These are phyloP conservation scores for Ilex aquifolium DNA, from an alignment of 257 asterid species.

Conservation along the genomic window DNA sequence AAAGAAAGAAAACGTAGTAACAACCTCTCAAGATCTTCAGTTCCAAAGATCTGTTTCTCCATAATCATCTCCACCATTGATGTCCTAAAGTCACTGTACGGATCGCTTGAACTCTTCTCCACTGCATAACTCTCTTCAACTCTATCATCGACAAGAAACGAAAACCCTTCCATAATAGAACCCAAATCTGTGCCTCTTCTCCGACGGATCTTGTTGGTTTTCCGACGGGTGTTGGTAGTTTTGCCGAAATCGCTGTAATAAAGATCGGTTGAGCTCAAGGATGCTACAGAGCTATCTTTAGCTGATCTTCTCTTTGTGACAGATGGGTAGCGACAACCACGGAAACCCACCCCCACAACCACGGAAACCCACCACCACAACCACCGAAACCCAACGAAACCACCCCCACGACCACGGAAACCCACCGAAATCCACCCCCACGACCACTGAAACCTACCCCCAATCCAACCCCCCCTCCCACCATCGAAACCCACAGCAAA, in stretches of 20 bases:
- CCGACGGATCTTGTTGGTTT: conserved; percentile 3
- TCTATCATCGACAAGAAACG: conserved; percentile 4
- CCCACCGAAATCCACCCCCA: no score
- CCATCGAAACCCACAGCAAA: no score
- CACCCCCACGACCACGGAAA: no score
- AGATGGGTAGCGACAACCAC: no score
- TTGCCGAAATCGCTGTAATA: conserved; percentile 18
- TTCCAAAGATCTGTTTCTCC: conserved; percentile 23
- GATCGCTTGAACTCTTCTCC: conserved; percentile 34
- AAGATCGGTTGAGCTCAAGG: background rate
- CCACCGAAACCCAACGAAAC: no score
- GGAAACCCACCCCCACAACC: no score
- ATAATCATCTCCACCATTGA: conserved; percentile 45
- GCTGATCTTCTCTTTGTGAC: no score
- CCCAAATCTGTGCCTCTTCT: conserved; percentile 5
- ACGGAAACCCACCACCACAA: no score
- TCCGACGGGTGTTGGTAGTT: conserved; percentile 7
- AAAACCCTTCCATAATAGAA: background rate
- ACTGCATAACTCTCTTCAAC: conserved; percentile 29
- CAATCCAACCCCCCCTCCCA: no score
- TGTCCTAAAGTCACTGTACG: conserved; percentile 33
- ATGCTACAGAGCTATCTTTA: no score
- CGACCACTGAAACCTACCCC: no score
- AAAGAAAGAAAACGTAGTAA: conserved; percentile 25
- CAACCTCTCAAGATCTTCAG: conserved; percentile 23